Percentiles rank a stretch among this genome's conserved stretches.
Evolutionary conservation across 768 basidiomycete genomes (phyloP).

Genomic region (Suillus tomentosus): DNA sequence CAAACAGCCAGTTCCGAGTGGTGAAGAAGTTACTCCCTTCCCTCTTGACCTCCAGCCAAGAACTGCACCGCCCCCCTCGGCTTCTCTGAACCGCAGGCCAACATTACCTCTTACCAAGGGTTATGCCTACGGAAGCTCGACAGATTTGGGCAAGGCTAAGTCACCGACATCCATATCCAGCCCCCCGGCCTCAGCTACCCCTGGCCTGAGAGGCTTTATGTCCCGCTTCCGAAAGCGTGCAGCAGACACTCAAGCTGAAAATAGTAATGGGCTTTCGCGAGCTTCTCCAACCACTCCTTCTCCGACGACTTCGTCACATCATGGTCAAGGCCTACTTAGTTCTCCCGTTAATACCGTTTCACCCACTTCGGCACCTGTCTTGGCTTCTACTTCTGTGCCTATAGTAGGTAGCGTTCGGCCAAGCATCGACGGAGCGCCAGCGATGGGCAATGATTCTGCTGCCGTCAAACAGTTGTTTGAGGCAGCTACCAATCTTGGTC

Average conservation of each 20-base stretch:
- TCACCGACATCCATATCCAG: constrained; percentile 52
- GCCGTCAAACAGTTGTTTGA: constrained; percentile 75
- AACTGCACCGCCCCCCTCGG: constrained; percentile 21
- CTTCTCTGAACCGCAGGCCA: constrained; percentile 48
- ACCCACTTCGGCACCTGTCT: constrained; percentile 21
- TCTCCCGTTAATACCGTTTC: constrained; percentile 34
- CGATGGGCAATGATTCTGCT: constrained; percentile 40
- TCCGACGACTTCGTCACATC: constrained; percentile 35
- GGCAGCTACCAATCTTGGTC: constrained; percentile 73
- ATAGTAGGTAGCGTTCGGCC: constrained; percentile 24
- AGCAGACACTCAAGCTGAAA: constrained; percentile 29
- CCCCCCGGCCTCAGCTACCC: constrained; percentile 72
- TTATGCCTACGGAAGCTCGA: constrained; percentile 35
- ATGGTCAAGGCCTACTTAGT: constrained; percentile 25
- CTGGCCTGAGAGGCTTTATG: constrained; percentile 81
- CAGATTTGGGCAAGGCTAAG: constrained; percentile 56
- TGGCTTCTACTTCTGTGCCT: constrained; percentile 11
- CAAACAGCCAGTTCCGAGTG: constrained; percentile 46
- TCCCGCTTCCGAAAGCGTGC: constrained; percentile 62
- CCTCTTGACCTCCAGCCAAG: constrained; percentile 46
- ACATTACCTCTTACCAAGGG: constrained; percentile 48
- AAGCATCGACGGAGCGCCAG: constrained; percentile 28
- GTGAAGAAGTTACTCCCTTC: constrained; percentile 52
- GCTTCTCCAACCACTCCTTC: constrained; percentile 38
- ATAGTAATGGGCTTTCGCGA: constrained; percentile 33